Conservation (phyloP, 306 rosid species). For the Leucaena leucocephala region DNA sequence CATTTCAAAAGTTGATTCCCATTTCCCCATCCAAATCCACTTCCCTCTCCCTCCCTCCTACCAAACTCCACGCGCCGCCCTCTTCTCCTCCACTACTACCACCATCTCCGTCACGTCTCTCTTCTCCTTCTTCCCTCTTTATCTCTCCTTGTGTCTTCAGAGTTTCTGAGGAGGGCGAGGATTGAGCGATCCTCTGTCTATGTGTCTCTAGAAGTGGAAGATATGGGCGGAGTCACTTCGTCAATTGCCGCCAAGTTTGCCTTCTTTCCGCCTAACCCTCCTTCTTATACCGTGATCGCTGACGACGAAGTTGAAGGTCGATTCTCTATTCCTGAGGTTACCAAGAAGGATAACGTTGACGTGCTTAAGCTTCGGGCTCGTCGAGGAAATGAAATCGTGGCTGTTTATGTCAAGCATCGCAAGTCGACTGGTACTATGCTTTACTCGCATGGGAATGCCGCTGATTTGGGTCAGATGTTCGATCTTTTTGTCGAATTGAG, state of each 20-base stretch:
- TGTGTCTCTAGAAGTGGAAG: constrained; percentile 36
- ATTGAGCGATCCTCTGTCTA: constrained; percentile 25
- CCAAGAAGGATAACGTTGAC: constrained; percentile 81
- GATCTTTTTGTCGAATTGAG: constrained; percentile 91
- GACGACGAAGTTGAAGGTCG: constrained; percentile 40
- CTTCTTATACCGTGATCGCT: constrained; percentile 66
- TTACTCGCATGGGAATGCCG: constrained; percentile 93
- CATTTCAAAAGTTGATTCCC: constrained; percentile 3
- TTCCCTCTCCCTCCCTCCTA: neutral
- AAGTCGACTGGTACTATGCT: constrained; percentile 78
- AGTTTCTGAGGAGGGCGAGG: neutral
- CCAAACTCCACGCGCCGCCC: constrained; percentile 17
- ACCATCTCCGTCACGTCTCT: neutral
- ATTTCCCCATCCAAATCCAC: neutral
- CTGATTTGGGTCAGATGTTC: constrained; percentile 94
- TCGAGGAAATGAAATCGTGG: constrained; percentile 80
- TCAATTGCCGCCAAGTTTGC: constrained; percentile 98
- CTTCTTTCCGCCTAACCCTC: constrained; percentile 91
- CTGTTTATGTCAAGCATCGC: constrained; percentile 79
- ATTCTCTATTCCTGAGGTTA: constrained; percentile 68
- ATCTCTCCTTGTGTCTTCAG: neutral
- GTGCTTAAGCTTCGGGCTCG: constrained; percentile 73
- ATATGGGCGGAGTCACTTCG: constrained; percentile 95
- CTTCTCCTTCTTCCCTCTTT: constrained; percentile 16
- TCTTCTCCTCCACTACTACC: neutral